Base-by-base conservation (phyloP, 1,284 basidiomycete species). In the Cryptococcus wingfieldii region DNA sequence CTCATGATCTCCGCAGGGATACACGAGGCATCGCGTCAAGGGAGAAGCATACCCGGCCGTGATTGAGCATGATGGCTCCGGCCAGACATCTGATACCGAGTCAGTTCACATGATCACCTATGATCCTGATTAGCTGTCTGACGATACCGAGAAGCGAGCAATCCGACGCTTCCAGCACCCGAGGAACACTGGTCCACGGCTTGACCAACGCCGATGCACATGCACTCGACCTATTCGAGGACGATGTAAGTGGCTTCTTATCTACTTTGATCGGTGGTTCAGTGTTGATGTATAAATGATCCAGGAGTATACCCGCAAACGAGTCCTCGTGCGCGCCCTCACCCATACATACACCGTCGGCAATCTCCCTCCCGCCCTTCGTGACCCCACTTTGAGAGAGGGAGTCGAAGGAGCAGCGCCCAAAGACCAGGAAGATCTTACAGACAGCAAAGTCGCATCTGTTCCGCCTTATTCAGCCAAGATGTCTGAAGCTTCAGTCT, bases 21-120 rank as follows among this genome's bases (percentile, higher is more conserved):
- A 87, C 74, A 90, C 88, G 4, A 80, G 91, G 2, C 89, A 92
- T 72, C 83, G 84, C 70, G 80, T 86, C 60, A 79, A 75, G 47
- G 65, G 59, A 3, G 71, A 74, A 54, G 89, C 92, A 71, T 95
- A 94, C 68, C 92, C 92, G 0, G 90, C 84, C 0, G 80, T 91
- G 16, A 70, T 90, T 13, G 82, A 60, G 31, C 34, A 42, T 9
- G 50, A 64, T 10, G 47, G 61, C 5, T 58, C 63, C 2, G 39
- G 41, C 5, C 45, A 55, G 25, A 47, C 69, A 6, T 8, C 72
- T 10, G 38, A 46, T 9, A 43, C 31, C 47, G 54, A 59, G 60
- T 62, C 18, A 53, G 59, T 55, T 5, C 9, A 12, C 31, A 23
- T 16, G 16, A 31, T 14, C 7, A 16, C 9, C 45, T 23, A 48